Evolutionary conservation across 1,284 basidiomycete genomes (phyloP).

Genomic region (Cutaneotrichosporon spelunceum): DNA sequence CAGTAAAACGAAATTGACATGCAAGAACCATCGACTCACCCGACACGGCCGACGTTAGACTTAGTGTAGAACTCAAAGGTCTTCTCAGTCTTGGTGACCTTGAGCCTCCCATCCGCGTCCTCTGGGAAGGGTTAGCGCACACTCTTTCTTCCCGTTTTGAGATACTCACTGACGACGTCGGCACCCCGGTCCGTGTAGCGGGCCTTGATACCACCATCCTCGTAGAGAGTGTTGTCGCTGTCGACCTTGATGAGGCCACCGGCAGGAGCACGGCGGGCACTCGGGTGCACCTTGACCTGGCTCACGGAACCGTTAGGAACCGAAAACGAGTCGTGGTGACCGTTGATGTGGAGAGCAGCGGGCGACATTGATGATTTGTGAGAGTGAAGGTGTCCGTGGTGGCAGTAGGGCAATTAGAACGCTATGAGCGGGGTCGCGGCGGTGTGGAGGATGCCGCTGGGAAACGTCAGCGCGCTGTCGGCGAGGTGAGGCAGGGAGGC

Average conservation of each 20-base stretch:
- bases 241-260: conserved; percentile 68
- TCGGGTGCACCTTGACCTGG: conserved; percentile 73
- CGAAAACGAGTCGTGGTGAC: conserved; percentile 48
- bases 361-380: conserved; percentile 47
- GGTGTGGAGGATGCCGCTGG: conserved; percentile 52
- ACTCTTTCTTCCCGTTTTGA: neutral
- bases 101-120: conserved; percentile 65
- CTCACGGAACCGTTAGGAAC: conserved; percentile 63
- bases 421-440: conserved; percentile 47
- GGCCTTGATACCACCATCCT: conserved; percentile 72
- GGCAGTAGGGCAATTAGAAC: conserved; percentile 29
- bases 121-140: conserved; percentile 26
- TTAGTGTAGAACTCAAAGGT: conserved; percentile 89
- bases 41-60: conserved; percentile 83
- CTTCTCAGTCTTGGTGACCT: conserved; percentile 66
- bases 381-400: conserved; percentile 14
- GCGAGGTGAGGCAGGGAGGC: neutral
- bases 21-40: conserved; percentile 59
- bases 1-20: neutral
- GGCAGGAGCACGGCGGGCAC: conserved; percentile 67
- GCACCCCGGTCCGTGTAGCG: conserved; percentile 81
- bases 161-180: conserved; percentile 57
- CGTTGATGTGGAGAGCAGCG: conserved; percentile 41
- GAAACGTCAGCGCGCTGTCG: conserved; percentile 45
- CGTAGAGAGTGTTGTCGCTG: conserved; percentile 75